Base-by-base conservation (phyloP, 352 stramenopile species). In the Pythium monospermum region DNA sequence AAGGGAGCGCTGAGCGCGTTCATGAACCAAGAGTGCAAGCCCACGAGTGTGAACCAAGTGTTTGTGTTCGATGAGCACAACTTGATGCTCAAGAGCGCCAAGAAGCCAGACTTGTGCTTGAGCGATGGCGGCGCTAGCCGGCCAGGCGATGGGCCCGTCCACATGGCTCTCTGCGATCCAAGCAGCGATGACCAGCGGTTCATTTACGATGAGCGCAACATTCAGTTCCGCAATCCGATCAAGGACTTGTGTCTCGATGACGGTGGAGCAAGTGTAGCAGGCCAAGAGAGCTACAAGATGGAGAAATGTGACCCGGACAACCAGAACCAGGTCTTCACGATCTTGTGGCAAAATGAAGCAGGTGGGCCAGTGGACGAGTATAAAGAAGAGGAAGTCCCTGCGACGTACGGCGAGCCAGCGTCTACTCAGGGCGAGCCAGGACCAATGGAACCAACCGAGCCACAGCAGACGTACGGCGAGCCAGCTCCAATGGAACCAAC, bases 161-260 rank as follows among this genome's bases (percentile, higher is more conserved):
- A 36, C 42, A 49, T 49, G 42, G 42, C 21, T 15, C 21, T 13
- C 23, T 49, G 42, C 42, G 42, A 49, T n/a, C 22, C 42, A 21
- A 49, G 11, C 16, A 49, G 42, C 42, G 22, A 36, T 15, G 22
- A 32, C 23, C 42, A 49, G 25, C 22, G 26, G 13, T 49, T 49
- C 42, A 46, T 46, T 23, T 46, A 46, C 22, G 19, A 15, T 15
- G 35, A 40, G 13, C 16, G 22, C 8, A 22, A 46, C 39, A 23
- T 28, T 0, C 22, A 23, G 7, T 46, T 46, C 39, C 23, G 27
- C n/a, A 46, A 46, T 23, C 39, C 39, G 22, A 15, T 46, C 5
- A 46, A 46, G 39, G 22, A 46, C 23, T 22, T 46, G 11, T 46
- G 39, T 46, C 39, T 46, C 6, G 23, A n/a, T 5, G 23, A 46